These are phyloP conservation scores for Umbelopsis vinacea DNA, from an alignment of 192 early-diverging fungal species.

Conservation along the genomic window DNA sequence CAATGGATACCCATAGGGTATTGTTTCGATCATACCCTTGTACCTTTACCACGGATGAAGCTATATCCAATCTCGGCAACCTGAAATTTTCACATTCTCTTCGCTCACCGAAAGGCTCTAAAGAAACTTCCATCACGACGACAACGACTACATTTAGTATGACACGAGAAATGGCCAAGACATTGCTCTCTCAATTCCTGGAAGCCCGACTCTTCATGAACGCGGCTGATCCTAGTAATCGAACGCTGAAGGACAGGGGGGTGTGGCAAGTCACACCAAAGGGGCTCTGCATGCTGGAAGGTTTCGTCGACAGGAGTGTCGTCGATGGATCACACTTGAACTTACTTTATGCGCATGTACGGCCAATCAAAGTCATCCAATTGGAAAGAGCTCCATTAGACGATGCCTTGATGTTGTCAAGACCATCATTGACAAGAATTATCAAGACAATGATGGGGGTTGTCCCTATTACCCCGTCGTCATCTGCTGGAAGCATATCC, in stretches of 20 bases:
- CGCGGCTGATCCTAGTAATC: conserved; percentile 45
- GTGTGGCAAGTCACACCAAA: conserved; percentile 53
- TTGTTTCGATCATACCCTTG: conserved; percentile 55
- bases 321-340: conserved; percentile 42
- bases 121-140: conserved; percentile 32
- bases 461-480: conserved; percentile 36
- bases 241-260: conserved; percentile 49
- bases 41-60: conserved; percentile 60
- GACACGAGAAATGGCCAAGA: conserved; percentile 53
- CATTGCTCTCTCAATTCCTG: conserved; percentile 57
- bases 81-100: conserved; percentile 55
- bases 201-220: conserved; percentile 53
- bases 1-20: conserved; percentile 51
- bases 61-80: conserved; percentile 46
- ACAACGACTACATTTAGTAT: conserved; percentile 63
- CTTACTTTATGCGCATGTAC: neutral
- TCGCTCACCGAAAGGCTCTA: conserved; percentile 48
- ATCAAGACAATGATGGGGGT: conserved; percentile 51
- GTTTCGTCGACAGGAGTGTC: conserved; percentile 50
- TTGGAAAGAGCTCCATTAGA: conserved; percentile 41
- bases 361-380: conserved; percentile 14
- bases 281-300: conserved; percentile 52
- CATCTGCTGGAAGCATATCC: neutral
- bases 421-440: conserved; percentile 40
- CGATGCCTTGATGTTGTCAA: conserved; percentile 47